Percentiles rank a stretch among this genome's conserved stretches.
phyloP scores from a whole-genome alignment of 2,329 filamentous ascomycete species.

The Aureobasidium sp. region DNA sequence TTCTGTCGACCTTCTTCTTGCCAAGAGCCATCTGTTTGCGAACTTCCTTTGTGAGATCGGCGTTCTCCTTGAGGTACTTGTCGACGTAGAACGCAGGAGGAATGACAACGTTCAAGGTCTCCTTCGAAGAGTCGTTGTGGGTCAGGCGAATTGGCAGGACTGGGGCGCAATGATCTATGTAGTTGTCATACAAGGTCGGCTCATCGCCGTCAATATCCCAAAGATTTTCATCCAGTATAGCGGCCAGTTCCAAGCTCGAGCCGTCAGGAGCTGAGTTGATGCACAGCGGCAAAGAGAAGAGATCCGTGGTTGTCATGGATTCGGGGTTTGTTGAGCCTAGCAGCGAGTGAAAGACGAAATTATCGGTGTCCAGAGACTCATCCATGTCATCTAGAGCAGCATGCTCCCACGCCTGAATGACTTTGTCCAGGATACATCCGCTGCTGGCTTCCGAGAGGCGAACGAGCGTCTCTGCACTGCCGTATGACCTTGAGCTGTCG shows the following conservation, averaged over 20 bases:
- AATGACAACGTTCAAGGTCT: conserved; percentile 42
- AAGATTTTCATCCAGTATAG: conserved; percentile 25
- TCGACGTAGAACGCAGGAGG: conserved; percentile 52
- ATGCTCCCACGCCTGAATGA: conserved; percentile 23
- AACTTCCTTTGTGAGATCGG: conserved; percentile 41
- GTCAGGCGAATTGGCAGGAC: conserved; percentile 47
- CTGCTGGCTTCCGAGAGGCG: conserved; percentile 28
- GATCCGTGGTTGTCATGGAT: conserved; percentile 20
- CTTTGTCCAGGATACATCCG: conserved; percentile 8
- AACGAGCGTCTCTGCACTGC: conserved; percentile 46
- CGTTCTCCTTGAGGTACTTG: conserved; percentile 51
- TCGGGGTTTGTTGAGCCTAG: conserved; percentile 21
- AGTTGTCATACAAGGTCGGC: conserved; percentile 21
- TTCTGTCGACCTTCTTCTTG: conserved; percentile 24
- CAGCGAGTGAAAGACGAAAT: conserved; percentile 24
- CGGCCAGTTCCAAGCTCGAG: conserved; percentile 24
- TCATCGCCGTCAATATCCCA: conserved; percentile 26
- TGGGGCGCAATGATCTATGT: conserved; percentile 43
- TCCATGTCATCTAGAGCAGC: conserved; percentile 18
- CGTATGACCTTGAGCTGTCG: conserved; percentile 51
- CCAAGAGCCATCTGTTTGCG: conserved; percentile 34
- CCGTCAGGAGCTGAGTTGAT: conserved; percentile 28
- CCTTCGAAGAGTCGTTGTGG: conserved; percentile 28
- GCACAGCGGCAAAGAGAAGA: conserved; percentile 16
- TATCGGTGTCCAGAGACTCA: not conserved